Percentiles rank a stretch among this genome's conserved stretches.
Evolutionary conservation across 73 alveolate genomes (phyloP).

Genomic region (Paramecium sexaurelia): DNA sequence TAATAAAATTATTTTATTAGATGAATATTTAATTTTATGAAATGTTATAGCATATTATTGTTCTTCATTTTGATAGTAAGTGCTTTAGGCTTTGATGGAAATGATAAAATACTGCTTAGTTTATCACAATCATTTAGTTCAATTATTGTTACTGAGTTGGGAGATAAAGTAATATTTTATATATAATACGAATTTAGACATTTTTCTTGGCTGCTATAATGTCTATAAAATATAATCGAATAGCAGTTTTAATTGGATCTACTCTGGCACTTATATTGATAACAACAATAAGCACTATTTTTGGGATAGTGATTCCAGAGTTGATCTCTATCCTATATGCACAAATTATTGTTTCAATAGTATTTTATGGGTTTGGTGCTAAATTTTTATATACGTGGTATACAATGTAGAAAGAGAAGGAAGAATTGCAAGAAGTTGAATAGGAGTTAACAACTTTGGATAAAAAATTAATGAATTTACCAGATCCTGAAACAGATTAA

Average conservation of each 20-base stretch:
- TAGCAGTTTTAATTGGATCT: constrained; percentile 30
- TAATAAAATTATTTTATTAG: no score
- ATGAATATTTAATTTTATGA: not conserved
- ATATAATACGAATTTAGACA: not conserved
- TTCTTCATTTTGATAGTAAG: not conserved
- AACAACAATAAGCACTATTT: not conserved
- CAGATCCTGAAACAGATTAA: constrained; percentile 36
- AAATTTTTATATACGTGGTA: constrained; percentile 16
- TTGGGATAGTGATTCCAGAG: constrained; percentile 35
- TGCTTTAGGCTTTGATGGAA: not conserved
- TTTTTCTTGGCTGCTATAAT: constrained; percentile 54
- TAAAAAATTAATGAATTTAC: constrained; percentile 36
- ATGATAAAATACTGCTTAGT: not conserved
- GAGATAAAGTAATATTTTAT: constrained; percentile 28
- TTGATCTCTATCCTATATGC: not conserved
- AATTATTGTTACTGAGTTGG: constrained; percentile 28
- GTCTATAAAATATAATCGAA: constrained; percentile 43
- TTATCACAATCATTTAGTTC: constrained; percentile 12
- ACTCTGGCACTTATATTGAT: not conserved
- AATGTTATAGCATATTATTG: not conserved
- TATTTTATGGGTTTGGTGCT: not conserved
- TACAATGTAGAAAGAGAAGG: not conserved
- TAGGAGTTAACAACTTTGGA: not conserved
- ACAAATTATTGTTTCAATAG: not conserved
- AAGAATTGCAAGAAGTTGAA: constrained; percentile 46